phyloP scores from a whole-genome alignment of 768 basidiomycete genomes.

The Tylopilus sp. region DNA sequence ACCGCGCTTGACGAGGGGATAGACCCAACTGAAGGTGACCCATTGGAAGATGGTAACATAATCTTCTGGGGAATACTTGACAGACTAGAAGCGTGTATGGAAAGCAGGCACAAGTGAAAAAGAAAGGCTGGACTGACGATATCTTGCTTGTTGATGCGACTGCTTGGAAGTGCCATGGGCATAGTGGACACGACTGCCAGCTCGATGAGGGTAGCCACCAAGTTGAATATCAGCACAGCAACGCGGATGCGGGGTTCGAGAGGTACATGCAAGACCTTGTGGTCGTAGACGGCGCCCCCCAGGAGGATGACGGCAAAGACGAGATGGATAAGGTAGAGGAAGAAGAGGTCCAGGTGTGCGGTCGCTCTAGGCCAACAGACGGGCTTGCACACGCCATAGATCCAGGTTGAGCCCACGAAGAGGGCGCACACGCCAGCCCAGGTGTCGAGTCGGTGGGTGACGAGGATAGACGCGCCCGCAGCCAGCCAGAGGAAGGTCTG shows the following conservation, averaged over 20 bases:
- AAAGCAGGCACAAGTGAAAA: neutral
- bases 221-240: conserved; percentile 35
- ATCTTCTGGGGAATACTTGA: conserved; percentile 56
- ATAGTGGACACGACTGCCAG: conserved; percentile 52
- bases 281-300: conserved; percentile 53
- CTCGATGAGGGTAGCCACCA: conserved; percentile 41
- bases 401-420: conserved; percentile 56
- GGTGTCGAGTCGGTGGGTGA: conserved; percentile 32
- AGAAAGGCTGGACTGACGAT: conserved; percentile 47
- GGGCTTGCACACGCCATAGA: conserved; percentile 60
- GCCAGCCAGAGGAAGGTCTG: conserved; percentile 59
- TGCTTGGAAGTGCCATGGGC: conserved; percentile 66
- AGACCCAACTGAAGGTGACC: conserved; percentile 71
- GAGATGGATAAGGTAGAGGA: conserved; percentile 51
- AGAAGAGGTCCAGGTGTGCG: conserved; percentile 60
- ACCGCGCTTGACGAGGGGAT: conserved; percentile 58
- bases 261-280: conserved; percentile 40
- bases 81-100: conserved; percentile 14
- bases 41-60: conserved; percentile 70
- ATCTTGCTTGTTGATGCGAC: conserved; percentile 45
- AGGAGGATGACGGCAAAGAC: conserved; percentile 44
- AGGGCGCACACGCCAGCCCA: conserved; percentile 42
- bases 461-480: conserved; percentile 50
- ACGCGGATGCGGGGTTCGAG: conserved; percentile 34
- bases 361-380: conserved; percentile 52